A percentile compares a stretch with the other conserved stretches of the same genome.
phyloP scores from a whole-genome alignment of 345 rosid genomes.

The Syzygium aqueum region DNA sequence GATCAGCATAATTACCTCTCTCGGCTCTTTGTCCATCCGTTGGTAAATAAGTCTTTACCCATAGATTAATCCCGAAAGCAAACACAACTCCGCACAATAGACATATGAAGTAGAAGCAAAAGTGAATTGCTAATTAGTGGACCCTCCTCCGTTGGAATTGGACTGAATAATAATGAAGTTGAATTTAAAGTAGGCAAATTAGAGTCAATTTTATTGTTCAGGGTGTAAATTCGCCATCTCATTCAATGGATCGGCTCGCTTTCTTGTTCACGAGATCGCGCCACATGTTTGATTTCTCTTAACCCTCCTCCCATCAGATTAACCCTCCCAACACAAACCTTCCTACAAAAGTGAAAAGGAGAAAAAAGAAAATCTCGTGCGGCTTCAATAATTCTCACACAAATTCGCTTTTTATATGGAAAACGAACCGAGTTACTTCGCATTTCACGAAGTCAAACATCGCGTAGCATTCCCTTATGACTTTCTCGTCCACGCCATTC shows the following conservation, averaged over 20 bases:
- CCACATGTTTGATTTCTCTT: not conserved
- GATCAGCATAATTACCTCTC: not conserved
- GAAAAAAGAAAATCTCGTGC: no score
- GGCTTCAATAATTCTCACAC: not conserved
- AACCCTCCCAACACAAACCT: not conserved
- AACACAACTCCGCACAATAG: not conserved
- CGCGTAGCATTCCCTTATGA: slow-evolving; percentile 17
- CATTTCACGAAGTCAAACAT: slow-evolving; percentile 8
- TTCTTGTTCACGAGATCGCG: not conserved
- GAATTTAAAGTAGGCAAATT: not conserved
- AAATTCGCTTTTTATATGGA: not conserved
- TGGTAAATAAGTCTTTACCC: not conserved
- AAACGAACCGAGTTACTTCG: not conserved
- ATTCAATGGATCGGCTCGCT: not conserved
- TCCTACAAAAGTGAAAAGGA: no score
- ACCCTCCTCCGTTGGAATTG: not conserved
- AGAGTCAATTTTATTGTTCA: not conserved
- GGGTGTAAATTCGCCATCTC: not conserved
- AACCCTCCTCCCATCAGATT: not conserved
- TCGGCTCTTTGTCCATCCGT: not conserved
- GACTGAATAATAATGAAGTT: not conserved
- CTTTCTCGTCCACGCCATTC: slow-evolving; percentile 23
- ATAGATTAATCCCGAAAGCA: not conserved
- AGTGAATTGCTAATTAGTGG: not conserved
- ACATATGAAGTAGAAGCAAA: not conserved